Conservation (phyloP, 192 early-diverging fungal species). For the Coemansia sp. region DNA sequence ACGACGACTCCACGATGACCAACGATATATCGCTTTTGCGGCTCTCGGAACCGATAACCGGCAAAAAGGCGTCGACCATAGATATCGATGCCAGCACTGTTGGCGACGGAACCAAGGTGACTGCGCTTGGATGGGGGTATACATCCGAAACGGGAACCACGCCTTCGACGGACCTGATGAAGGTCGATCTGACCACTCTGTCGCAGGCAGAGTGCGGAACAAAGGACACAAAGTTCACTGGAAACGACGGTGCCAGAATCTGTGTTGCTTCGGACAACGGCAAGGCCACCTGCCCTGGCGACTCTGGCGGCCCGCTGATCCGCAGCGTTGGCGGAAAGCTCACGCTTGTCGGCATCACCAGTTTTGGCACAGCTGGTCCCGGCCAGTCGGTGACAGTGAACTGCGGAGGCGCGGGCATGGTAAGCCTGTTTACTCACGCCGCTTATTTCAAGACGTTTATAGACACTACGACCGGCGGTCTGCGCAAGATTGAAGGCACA, state of each 20-base stretch:
- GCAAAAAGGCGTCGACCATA: conserved; percentile 22
- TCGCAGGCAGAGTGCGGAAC: conserved; percentile 33
- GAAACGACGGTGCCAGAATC: conserved; percentile 41
- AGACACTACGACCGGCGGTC: conserved; percentile 38
- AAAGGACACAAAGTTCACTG: conserved; percentile 44
- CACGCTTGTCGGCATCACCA: conserved; percentile 49
- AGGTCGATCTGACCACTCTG: conserved; percentile 30
- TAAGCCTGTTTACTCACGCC: conserved; percentile 50
- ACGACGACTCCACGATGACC: conserved; percentile 44
- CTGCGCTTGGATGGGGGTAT: conserved; percentile 51
- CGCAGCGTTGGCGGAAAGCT: conserved; percentile 38
- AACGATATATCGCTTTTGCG: conserved; percentile 54
- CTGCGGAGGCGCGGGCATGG: conserved; percentile 48
- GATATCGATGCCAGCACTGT: conserved; percentile 19
- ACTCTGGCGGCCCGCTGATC: conserved; percentile 54
- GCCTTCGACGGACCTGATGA: conserved; percentile 34
- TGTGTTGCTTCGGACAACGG: conserved; percentile 46
- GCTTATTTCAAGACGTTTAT: conserved; percentile 50
- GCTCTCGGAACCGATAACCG: conserved; percentile 15
- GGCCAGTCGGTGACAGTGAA: conserved; percentile 26
- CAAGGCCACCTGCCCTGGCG: conserved; percentile 49
- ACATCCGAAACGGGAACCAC: conserved; percentile 26
- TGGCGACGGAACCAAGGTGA: conserved; percentile 39
- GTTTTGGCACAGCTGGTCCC: conserved; percentile 48
- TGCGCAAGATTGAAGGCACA: conserved; percentile 28